phyloP scores from a whole-genome alignment of 257 asterid genomes.

The Misopates orontium region DNA sequence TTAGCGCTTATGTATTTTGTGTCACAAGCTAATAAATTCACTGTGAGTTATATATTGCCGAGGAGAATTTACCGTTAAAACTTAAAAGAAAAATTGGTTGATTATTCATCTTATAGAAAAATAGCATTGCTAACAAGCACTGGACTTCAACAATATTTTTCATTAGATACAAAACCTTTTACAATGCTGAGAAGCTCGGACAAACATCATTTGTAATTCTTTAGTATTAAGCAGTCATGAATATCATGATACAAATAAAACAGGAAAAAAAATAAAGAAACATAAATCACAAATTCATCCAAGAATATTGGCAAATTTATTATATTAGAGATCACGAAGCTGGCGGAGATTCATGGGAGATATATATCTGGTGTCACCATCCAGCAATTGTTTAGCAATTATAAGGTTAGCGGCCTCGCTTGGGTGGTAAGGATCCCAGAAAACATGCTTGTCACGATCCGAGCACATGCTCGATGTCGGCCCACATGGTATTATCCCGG shows the following conservation, averaged over 20 bases:
- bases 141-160: no score
- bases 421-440: conserved; percentile 96
- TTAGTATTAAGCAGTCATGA: background rate
- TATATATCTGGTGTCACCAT: conserved; percentile 66
- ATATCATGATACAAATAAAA: background rate
- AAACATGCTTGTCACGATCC: conserved; percentile 71
- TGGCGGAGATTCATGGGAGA: conserved; percentile 70
- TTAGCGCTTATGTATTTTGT: no score
- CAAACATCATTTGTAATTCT: background rate
- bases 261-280: background rate
- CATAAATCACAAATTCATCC: background rate
- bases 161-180: no score
- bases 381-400: conserved; percentile 73
- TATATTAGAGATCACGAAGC: conserved; percentile 64
- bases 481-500: conserved; percentile 89
- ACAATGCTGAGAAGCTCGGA: background rate
- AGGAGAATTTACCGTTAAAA: no score
- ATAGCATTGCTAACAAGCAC: no score
- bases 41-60: no score
- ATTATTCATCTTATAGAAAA: no score
- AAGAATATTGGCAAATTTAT: background rate
- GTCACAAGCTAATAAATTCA: no score
- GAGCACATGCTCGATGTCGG: conserved; percentile 77
- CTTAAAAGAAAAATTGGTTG: no score
- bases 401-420: conserved; percentile 86